Evolutionary conservation across 768 basidiomycete genomes (phyloP), one percentile per base, ranked within the genome.

Genomic region (Termitomyces sp.): DNA sequence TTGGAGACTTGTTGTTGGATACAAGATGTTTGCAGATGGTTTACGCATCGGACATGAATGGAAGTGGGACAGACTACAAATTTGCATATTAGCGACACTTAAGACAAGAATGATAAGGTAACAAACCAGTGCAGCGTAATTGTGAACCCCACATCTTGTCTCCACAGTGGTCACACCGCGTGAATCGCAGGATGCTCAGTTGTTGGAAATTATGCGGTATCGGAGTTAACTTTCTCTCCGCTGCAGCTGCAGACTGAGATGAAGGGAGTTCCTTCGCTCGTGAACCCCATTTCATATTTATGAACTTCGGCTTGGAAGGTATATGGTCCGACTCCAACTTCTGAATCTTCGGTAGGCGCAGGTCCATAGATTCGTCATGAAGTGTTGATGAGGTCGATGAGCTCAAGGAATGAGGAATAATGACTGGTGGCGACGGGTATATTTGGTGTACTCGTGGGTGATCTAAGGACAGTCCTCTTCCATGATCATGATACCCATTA

Each of bases 101-200:
- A 16, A 7, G 53, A 18, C 28, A 37, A 51, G 46, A 4, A 55
- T 58, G 31, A 26, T 45, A 31, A n/a, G 34, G 53, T 20, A 45
- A 42, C 92, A 68, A 68, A 94, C 96, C 79, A 62, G 87, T 82
- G 69, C 97, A 99, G 33, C 92, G 87, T 54, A 92, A 78, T 68
- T 95, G 94, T n/a, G 94, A 84, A 7, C 96, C 96, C 94, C 95
- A 99, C 86, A 98, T 86, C 77, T 98, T 99, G 68, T 98, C 97
- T 34, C 87, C 88, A 68, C 97, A 99, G 55, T 95, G 88, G 65
- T 98, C 97, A 68, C 97, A 99, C 42, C 92, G 82, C 29, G 92
- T 87, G 57, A 97, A 90, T 37, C 95, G 84, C 57, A 98, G 76
- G 29, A 94, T 83, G 65, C 87, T 96, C 61, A 92, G 76, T 62